Evolutionary conservation across 2,329 filamentous ascomycete species (phyloP).

Genomic region (Talaromyces sp.): DNA sequence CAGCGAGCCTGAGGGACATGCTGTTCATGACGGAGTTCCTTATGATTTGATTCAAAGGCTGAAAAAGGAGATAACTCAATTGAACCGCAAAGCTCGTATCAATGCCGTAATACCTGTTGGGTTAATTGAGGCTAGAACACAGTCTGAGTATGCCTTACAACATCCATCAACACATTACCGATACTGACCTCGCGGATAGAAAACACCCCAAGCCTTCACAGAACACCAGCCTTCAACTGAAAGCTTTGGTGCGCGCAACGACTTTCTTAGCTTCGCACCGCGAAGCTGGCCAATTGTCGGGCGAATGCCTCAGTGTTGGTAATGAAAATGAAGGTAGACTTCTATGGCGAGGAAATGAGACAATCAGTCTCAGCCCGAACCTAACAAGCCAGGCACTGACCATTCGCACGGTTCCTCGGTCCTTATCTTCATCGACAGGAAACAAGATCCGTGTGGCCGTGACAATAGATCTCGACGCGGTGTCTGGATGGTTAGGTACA

Average conservation of each 20-base stretch:
- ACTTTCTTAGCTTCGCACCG: slow-evolving; percentile 51
- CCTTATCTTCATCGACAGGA: slow-evolving; percentile 16
- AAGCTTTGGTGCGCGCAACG: slow-evolving; percentile 50
- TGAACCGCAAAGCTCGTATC: slow-evolving; percentile 52
- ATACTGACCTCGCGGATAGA: background rate
- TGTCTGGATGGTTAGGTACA: slow-evolving; percentile 60
- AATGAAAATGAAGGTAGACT: slow-evolving; percentile 52
- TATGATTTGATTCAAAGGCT: slow-evolving; percentile 53
- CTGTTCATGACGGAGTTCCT: slow-evolving; percentile 39
- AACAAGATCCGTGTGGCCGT: slow-evolving; percentile 30
- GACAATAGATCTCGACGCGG: slow-evolving; percentile 56
- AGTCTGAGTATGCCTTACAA: background rate
- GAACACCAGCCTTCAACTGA: slow-evolving; percentile 33
- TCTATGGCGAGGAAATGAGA: slow-evolving; percentile 49
- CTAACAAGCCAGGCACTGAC: background rate
- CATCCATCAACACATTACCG: background rate
- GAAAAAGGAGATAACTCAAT: slow-evolving; percentile 54
- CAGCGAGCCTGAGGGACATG: slow-evolving; percentile 51
- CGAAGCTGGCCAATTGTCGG: slow-evolving; percentile 54
- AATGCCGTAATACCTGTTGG: slow-evolving; percentile 53
- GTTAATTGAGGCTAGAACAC: slow-evolving; percentile 38
- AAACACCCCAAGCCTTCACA: background rate
- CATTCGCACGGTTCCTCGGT: slow-evolving; percentile 18
- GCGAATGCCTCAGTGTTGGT: slow-evolving; percentile 52
- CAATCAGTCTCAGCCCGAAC: slow-evolving; percentile 19